Evolutionary conservation across 345 rosid species (phyloP), one percentile per base, ranked within the genome.

Genomic region (Ailanthus altissimus): DNA sequence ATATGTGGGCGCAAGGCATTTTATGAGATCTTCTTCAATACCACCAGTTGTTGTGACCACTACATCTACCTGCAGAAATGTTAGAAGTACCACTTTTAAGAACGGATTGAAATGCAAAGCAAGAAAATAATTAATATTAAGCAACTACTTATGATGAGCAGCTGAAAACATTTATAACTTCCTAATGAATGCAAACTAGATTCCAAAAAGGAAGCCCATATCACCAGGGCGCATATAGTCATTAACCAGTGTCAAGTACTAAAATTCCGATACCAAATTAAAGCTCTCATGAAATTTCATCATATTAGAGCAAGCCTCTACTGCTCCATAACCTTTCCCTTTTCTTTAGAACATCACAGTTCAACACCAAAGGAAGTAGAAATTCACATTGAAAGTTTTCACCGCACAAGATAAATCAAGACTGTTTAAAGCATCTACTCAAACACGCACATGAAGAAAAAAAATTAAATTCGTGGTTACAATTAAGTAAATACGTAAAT

Each of bases 11-110:
- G 98, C 98, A 79, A 96, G 97, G 77, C 99, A 93, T 81, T 96
- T 96, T 5, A 93, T 90, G 5, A 96, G 93, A 86, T 96, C 99
- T 86, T 96, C 99, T 80, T 96, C 98, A 62, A 96, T 91, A 26
- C 99, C 99, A 81, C 99, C 99, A 32, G 98, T 84, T 36, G 97
- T 94, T 5, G 99, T 96, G 50, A 90, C 98, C 51, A 96, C 83
- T 57, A 96, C 98, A 91, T 96, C 94, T 63, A 96, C 98, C 99
- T 96, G 74, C 79, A 84, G 3, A 79, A 75, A 82, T 28, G 61
- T 77, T 21, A 56, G n/a, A n/a, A n/a, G n/a, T n/a, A n/a, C 43
- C 47, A 72, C 3, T 75, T 56, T 26, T 58, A 62, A 7, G 20
- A 64, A 73, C 36, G 64, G 38, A 36, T 45, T 16, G 51, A 75